Conservation (phyloP, 164 flowering plant genomes). For the Vitis rupestris region DNA sequence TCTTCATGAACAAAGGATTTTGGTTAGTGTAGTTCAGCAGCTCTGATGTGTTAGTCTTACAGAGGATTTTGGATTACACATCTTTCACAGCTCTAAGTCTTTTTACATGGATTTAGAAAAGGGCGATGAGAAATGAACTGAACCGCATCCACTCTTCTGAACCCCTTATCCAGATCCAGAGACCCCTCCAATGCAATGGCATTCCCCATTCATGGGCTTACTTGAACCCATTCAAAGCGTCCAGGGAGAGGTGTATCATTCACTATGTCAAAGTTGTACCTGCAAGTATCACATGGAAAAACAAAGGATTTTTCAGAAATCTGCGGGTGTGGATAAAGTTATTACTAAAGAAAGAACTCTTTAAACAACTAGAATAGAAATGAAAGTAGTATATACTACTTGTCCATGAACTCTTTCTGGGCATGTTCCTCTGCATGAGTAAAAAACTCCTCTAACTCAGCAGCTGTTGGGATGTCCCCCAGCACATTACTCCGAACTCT, state of each 20-base stretch:
- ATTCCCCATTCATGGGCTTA: conserved; percentile 27
- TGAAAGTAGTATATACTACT: conserved; percentile 35
- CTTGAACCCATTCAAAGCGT: conserved; percentile 74
- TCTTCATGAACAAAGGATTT: conserved; percentile 1
- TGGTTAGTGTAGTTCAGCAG: conserved; percentile 11
- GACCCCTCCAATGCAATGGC: background rate
- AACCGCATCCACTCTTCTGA: background rate
- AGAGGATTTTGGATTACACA: conserved; percentile 18
- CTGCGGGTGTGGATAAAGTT: background rate
- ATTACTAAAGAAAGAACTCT: background rate
- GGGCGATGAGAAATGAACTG: background rate
- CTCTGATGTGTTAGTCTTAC: conserved; percentile 1
- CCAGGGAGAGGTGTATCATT: conserved; percentile 79
- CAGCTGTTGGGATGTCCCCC: conserved; percentile 49
- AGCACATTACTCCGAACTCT: conserved; percentile 29
- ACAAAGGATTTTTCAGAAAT: background rate
- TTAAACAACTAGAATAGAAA: background rate
- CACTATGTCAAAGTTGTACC: conserved; percentile 84
- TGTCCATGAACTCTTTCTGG: conserved; percentile 56
- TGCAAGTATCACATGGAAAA: conserved; percentile 24
- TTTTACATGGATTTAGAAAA: conserved; percentile 4
- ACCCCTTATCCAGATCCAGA: too few species aligned
- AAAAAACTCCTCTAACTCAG: conserved; percentile 86
- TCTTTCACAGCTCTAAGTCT: background rate
- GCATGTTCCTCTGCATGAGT: conserved; percentile 65